Evolutionary conservation across 1,139 yeast species (phyloP).

Genomic region (Tardiomyces depauwii): DNA sequence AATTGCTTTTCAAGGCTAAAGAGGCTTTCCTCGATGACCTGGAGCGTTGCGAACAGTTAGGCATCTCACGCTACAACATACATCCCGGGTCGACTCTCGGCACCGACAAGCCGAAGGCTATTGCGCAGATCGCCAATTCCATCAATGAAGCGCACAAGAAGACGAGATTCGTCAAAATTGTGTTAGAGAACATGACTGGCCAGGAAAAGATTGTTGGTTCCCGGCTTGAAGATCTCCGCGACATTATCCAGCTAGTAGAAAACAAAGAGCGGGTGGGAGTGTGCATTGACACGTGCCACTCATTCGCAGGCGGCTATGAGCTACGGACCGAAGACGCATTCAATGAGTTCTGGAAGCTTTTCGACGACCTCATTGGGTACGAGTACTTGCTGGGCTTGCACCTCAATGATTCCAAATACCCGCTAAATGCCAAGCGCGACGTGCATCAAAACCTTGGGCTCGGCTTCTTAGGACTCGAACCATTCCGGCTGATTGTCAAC

Average conservation of each 20-base stretch:
- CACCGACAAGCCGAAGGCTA: constrained; percentile 50
- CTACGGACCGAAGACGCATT: constrained; percentile 47
- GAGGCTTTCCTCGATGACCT: constrained; percentile 75
- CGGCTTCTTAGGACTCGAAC: constrained; percentile 83
- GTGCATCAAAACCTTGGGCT: constrained; percentile 82
- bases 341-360: constrained; percentile 57
- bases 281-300: constrained; percentile 90
- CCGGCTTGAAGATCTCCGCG: constrained; percentile 58
- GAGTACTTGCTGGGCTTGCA: constrained; percentile 73
- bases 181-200: constrained; percentile 97
- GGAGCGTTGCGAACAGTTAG: constrained; percentile 71
- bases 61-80: constrained; percentile 79
- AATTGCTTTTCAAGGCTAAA: neutral
- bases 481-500: constrained; percentile 69
- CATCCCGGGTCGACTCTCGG: constrained; percentile 91
- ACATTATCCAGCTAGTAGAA: constrained; percentile 65
- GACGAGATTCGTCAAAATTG: constrained; percentile 73
- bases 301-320: constrained; percentile 95
- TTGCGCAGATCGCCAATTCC: constrained; percentile 58
- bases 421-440: constrained; percentile 81
- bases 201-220: constrained; percentile 77
- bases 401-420: constrained; percentile 90
- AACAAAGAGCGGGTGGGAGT: constrained; percentile 81
- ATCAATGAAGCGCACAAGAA: constrained; percentile 67
- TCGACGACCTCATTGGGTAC: constrained; percentile 63